These are phyloP conservation scores for Cladosporium sp. DNA, from an alignment of 2,329 filamentous ascomycete genomes.

Conservation along the genomic window DNA sequence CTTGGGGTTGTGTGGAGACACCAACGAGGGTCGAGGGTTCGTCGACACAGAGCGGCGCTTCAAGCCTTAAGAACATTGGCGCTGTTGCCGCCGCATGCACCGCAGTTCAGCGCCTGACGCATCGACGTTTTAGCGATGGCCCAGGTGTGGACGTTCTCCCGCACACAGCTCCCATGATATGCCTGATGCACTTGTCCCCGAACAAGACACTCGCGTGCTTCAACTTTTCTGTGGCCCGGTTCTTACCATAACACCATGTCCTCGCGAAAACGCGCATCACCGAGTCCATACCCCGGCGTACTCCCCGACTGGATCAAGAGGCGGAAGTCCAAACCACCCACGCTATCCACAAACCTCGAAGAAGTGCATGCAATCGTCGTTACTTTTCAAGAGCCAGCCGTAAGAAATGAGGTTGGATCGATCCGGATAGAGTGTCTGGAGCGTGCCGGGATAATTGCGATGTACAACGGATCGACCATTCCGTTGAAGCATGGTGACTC, in stretches of 20 bases:
- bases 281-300: background rate
- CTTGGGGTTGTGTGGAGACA: background rate
- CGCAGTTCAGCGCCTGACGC: background rate
- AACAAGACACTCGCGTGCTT: background rate
- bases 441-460: background rate
- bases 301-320: background rate
- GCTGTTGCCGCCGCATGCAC: background rate
- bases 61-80: background rate
- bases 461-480: background rate
- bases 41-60: background rate
- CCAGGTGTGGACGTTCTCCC: background rate
- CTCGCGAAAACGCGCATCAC: background rate
- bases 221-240: background rate
- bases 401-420: background rate
- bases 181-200: background rate
- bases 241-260: background rate
- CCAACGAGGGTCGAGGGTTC: background rate
- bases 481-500: background rate
- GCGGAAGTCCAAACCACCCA: background rate
- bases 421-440: background rate
- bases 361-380: background rate
- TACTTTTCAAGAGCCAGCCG: background rate
- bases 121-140: background rate
- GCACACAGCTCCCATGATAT: background rate
- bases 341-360: background rate